A percentile compares a stretch with the other conserved stretches of the same genome.
Evolutionary conservation across 352 stramenopile genomes (phyloP).

Genomic region (Phytopythium mirpurense): DNA sequence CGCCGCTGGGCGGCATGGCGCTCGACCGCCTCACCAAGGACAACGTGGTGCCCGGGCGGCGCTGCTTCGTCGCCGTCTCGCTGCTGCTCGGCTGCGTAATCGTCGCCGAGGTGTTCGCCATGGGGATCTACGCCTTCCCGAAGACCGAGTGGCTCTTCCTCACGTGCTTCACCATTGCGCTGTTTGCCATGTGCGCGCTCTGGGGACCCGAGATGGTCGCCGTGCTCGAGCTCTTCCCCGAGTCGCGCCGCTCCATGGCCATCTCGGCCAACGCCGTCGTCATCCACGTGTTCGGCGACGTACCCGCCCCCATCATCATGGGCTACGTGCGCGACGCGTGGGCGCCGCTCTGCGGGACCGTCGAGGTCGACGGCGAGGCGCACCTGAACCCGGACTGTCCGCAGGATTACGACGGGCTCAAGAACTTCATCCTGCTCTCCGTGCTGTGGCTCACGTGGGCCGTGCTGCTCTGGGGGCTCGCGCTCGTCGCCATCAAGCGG

Average conservation of each 20-base stretch:
- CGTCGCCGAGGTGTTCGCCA: conserved; percentile 33
- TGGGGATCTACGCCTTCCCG: conserved; percentile 37
- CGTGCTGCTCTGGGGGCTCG: conserved; percentile 39
- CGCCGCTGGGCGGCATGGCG: conserved; percentile 63
- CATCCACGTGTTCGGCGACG: conserved; percentile 87
- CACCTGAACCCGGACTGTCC: conserved; percentile 43
- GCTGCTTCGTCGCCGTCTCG: conserved; percentile 33
- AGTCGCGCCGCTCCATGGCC: conserved; percentile 62
- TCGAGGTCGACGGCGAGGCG: conserved; percentile 35
- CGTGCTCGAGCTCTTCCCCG: conserved; percentile 76
- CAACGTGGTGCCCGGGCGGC: conserved; percentile 23
- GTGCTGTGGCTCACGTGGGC: conserved; percentile 60
- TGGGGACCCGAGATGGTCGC: conserved; percentile 58
- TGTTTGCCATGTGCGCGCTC: conserved; percentile 50
- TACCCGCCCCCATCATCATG: conserved; percentile 85
- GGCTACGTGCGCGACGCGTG: conserved; percentile 82
- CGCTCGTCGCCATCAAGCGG: conserved; percentile 22
- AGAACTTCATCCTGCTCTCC: conserved; percentile 46
- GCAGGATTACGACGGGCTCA: conserved; percentile 38
- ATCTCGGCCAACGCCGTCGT: conserved; percentile 79
- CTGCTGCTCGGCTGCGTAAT: conserved; percentile 46
- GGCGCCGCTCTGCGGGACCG: conserved; percentile 64
- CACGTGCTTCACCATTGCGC: conserved; percentile 37
- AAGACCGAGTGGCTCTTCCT: conserved; percentile 42
- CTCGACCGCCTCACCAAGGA: conserved; percentile 37